These are phyloP conservation scores for Kodamaea restingae DNA, from an alignment of 805 yeast genomes.

Conservation along the genomic window DNA sequence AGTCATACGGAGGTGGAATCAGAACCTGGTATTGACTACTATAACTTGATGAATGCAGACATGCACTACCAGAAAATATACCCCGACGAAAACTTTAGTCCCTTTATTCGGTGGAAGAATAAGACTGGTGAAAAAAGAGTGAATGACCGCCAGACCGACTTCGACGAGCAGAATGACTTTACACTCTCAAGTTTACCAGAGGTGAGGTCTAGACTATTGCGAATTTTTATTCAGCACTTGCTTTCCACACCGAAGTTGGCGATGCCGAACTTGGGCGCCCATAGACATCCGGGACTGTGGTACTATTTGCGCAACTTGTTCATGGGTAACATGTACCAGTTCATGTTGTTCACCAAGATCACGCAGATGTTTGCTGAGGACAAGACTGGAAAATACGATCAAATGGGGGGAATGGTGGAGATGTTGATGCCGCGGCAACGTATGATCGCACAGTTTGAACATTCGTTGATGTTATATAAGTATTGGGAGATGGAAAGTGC, in stretches of 20 bases:
- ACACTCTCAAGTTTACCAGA: slow-evolving; percentile 17
- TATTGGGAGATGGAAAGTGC: slow-evolving; percentile 35
- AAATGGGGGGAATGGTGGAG: slow-evolving; percentile 13
- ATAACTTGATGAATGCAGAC: slow-evolving; percentile 23
- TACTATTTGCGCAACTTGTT: slow-evolving; percentile 32
- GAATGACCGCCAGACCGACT: slow-evolving; percentile 6
- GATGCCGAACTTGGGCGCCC: slow-evolving; percentile 33
- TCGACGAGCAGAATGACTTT: slow-evolving; percentile 15
- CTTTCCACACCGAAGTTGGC: slow-evolving; percentile 30
- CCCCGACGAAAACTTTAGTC: slow-evolving; percentile 31
- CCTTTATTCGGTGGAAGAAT: slow-evolving; percentile 19
- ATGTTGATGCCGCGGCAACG: slow-evolving; percentile 12
- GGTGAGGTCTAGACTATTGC: slow-evolving; percentile 24
- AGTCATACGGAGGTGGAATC: slow-evolving; percentile 9
- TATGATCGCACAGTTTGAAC: slow-evolving; percentile 21
- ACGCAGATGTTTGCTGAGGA: slow-evolving; percentile 18
- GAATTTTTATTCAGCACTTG: slow-evolving; percentile 25
- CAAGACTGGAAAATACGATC: slow-evolving; percentile 6
- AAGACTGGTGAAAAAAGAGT: slow-evolving; percentile 3
- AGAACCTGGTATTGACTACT: slow-evolving; percentile 16
- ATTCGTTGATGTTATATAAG: slow-evolving; percentile 25
- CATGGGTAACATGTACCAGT: slow-evolving; percentile 27
- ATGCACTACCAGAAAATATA: slow-evolving; percentile 23
- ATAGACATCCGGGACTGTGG: slow-evolving; percentile 41
- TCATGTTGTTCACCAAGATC: slow-evolving; percentile 27